Evolutionary conservation across 257 asterid species (phyloP), one percentile per base, ranked within the genome.

Genomic region (Henckelia pumila): DNA sequence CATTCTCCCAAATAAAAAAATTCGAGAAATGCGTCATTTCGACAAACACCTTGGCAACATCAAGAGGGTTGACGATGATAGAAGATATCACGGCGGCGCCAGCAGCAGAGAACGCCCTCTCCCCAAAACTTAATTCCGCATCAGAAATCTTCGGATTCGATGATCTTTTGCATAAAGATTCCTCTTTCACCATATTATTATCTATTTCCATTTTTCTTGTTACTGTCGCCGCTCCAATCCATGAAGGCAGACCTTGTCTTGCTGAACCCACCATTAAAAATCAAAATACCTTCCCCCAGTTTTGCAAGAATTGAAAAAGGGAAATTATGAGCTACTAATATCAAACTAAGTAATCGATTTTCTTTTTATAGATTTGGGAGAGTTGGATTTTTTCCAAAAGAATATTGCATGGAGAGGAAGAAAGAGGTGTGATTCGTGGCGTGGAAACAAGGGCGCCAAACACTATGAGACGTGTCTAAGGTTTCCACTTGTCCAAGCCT

Each of bases 21-120:
- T 16, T 7, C 58, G 17, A 1, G n/a, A 74, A 32, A 71, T 14
- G 32, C 49, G 14, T 20, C n/a, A 6, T 37, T 37, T 63, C 67
- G 8, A 63, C 44, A 0, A 24, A 28, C 33, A 64, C 97, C 95
- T 88, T 88, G 44, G 86, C 92, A 50, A 90, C 95, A 73, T 91
- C 97, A 37, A 91, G 97, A 67, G 96, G 98, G 78, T 92, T 89
- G 63, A 88, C 91, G 63, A 92, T 66, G 71, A 89, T 66, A 28
- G 95, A 93, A 56, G 97, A 88, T 66, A 88, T 71, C 64, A 89
- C 74, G 59, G 96, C 96, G 66, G 96, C 89, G 24, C 89, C 97
- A 57, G 86, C 97, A 58, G 96, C 97, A 28, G 97, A 79, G 33
- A 83, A 64, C 5, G 97, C 90, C 77, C 97, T 83, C 66, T 92